Evolutionary conservation across 768 basidiomycete species (phyloP), one percentile per base, ranked within the genome.

Genomic region (Termitomyces heimii): DNA sequence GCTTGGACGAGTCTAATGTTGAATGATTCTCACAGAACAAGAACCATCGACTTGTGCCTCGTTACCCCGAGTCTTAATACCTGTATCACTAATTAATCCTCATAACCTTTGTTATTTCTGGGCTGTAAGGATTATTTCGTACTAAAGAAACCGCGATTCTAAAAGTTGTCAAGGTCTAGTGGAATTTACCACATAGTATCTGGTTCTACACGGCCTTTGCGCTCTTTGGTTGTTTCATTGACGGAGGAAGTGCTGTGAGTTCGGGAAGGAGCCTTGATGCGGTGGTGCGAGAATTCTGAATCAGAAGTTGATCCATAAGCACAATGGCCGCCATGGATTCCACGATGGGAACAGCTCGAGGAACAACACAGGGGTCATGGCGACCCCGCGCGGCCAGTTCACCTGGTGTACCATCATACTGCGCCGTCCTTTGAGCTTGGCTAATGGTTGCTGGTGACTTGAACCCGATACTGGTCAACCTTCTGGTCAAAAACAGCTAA

Each of bases 381-480:
- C 97, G 81, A 13, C 97, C 97, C 32, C 93, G 82, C 37, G 97
- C 90, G 13, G 94, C 94, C 53, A 99, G 82, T 39, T 81, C 82
- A 26, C 97, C 97, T 1, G 83, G 76, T 10, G 92, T 90, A 29
- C 97, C 97, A 67, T 97, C 87, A 71, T 99, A 99, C 71, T 91
- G 88, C 12, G 89, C 93, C 26, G 97, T 99, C 48, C 77, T 70
- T 73, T 99, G 97, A 29, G 85, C 77, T 70, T 92, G 94, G 24
- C 94, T 91, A 69, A 99, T 99, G 55, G 97, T 99, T 47, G 97
- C 97, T 55, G 97, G 97, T 18, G 93, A 93, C 75, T 99, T 99
- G 84, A 99, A 99, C 10, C 90, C 95, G 64, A 98, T 81, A 56
- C 94, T 97, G 56, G 5, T 13, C 22, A 13, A 32, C 16, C 32